Evolutionary conservation across 1,139 yeast species (phyloP).

Genomic region (Kluyveromyces sp.): DNA sequence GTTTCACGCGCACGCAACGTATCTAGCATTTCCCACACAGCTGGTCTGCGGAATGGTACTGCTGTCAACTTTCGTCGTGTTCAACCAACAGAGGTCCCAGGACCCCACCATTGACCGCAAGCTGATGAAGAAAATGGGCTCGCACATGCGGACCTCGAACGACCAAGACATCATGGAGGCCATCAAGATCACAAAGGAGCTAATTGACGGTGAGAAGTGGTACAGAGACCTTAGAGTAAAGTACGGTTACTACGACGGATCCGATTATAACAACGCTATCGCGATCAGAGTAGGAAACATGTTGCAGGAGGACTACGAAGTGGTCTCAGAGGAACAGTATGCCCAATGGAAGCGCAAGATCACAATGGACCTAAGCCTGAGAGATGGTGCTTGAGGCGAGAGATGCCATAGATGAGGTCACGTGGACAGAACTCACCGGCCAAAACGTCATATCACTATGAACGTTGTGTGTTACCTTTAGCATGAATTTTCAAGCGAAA

Average conservation of each 20-base stretch:
- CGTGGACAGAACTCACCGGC: too few species aligned
- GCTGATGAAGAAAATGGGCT: constrained; percentile 45
- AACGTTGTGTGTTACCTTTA: neutral
- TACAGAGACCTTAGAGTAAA: constrained; percentile 38
- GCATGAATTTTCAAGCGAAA: neutral
- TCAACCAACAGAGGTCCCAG: constrained; percentile 39
- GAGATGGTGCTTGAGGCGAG: too few species aligned
- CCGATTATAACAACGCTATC: constrained; percentile 22
- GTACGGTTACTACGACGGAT: constrained; percentile 28
- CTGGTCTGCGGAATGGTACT: constrained; percentile 59
- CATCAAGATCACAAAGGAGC: constrained; percentile 45
- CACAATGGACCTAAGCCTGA: constrained; percentile 25
- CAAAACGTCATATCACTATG: neutral
- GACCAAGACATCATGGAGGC: constrained; percentile 44
- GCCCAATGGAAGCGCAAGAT: constrained; percentile 27
- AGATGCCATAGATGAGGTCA: too few species aligned
- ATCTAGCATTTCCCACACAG: constrained; percentile 60
- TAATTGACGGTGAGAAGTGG: constrained; percentile 54
- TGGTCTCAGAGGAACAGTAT: constrained; percentile 29
- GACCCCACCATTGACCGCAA: constrained; percentile 45
- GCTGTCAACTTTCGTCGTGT: constrained; percentile 50
- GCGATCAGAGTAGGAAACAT: constrained; percentile 29
- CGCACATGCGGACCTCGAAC: constrained; percentile 46
- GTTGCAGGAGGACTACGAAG: constrained; percentile 26
- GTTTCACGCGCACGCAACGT: constrained; percentile 44